phyloP scores from a whole-genome alignment of 345 rosid genomes.

The Euphorbia tirucalli region DNA sequence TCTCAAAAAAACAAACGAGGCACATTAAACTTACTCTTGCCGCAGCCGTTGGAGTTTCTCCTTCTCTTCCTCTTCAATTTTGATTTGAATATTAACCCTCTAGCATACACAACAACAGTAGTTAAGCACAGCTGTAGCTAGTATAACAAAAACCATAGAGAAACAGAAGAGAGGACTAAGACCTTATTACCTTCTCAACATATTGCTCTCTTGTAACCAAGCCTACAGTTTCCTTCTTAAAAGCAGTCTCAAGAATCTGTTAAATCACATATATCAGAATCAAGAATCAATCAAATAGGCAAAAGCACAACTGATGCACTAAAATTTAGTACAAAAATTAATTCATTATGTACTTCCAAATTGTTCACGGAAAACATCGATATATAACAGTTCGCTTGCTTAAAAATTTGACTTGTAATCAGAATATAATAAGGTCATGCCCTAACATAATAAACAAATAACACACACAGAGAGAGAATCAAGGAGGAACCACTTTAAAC shows the following conservation, averaged over 20 bases:
- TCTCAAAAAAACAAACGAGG: neutral
- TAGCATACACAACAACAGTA: conserved; percentile 10
- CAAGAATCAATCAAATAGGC: too few species aligned
- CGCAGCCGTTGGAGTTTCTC: conserved; percentile 91
- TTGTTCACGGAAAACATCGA: neutral
- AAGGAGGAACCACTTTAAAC: neutral
- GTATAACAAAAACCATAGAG: neutral
- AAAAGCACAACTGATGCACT: neutral
- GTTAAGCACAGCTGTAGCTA: neutral
- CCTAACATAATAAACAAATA: conserved; percentile 14
- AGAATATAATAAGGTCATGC: neutral
- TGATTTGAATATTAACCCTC: conserved; percentile 92
- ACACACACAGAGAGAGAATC: too few species aligned
- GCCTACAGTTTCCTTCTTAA: conserved; percentile 97
- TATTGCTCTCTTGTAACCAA: conserved; percentile 95
- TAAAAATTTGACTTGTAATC: neutral
- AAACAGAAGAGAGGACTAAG: neutral
- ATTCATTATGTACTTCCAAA: neutral
- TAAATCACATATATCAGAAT: neutral
- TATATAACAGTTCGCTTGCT: too few species aligned
- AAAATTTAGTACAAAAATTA: neutral
- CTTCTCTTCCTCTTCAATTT: conserved; percentile 96
- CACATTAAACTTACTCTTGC: conserved; percentile 62
- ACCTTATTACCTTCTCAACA: conserved; percentile 80
- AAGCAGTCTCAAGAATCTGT: conserved; percentile 94